These are phyloP conservation scores for Hypholoma sublateritium DNA, from an alignment of 768 basidiomycete species.

Conservation along the genomic window DNA sequence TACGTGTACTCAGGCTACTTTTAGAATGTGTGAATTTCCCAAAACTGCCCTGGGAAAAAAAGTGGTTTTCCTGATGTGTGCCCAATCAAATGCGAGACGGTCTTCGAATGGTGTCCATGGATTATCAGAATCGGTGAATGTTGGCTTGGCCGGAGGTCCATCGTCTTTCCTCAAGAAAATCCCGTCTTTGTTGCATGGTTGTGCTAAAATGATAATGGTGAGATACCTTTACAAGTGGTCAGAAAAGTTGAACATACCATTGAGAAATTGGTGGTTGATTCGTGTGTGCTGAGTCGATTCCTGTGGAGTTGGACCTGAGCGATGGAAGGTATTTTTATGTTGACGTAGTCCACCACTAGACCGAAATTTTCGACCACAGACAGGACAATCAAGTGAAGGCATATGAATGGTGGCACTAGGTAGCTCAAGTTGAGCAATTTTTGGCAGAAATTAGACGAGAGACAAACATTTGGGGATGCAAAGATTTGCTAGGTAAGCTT, in stretches of 20 bases:
- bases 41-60: too few species aligned
- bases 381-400: background rate
- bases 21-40: too few species aligned
- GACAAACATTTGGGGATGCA: background rate
- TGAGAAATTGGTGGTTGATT: conserved; percentile 10
- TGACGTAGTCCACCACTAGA: background rate
- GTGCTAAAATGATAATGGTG: conserved; percentile 7
- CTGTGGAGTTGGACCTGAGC: background rate
- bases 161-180: background rate
- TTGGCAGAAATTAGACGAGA: background rate
- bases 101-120: conserved; percentile 27
- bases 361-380: background rate
- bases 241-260: conserved; percentile 9
- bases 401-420: background rate
- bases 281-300: conserved; percentile 4
- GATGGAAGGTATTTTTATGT: conserved; percentile 1
- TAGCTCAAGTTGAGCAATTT: background rate
- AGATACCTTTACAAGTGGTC: background rate
- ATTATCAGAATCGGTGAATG: conserved; percentile 4
- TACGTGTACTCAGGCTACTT: too few species aligned
- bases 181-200: conserved; percentile 14
- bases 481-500: background rate
- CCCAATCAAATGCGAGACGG: conserved; percentile 24
- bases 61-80: too few species aligned
- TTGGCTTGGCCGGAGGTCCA: background rate